These are phyloP conservation scores for Debaryomyces fabryi DNA, from an alignment of 1,139 yeast genomes.

Conservation along the genomic window DNA sequence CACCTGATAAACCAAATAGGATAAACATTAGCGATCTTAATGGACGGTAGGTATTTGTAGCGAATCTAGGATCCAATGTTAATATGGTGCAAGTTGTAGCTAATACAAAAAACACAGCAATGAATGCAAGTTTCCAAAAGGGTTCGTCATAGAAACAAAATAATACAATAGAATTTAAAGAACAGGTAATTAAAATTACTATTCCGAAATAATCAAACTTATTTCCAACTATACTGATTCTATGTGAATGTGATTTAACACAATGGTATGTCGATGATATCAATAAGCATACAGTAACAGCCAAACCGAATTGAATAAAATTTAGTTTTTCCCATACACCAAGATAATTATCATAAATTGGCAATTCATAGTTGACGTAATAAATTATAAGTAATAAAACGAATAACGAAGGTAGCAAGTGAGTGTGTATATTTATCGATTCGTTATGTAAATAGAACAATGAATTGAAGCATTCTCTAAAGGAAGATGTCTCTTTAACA, in stretches of 20 bases:
- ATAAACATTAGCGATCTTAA: slow-evolving; percentile 80
- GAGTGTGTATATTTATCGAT: slow-evolving; percentile 80
- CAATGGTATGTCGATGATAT: slow-evolving; percentile 80
- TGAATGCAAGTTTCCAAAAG: slow-evolving; percentile 43
- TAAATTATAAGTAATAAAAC: slow-evolving; percentile 30
- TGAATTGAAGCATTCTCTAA: slow-evolving; percentile 52
- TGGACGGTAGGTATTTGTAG: slow-evolving; percentile 72
- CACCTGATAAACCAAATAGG: slow-evolving; percentile 77
- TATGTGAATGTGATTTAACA: slow-evolving; percentile 71
- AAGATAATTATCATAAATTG: slow-evolving; percentile 42
- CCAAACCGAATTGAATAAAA: slow-evolving; percentile 43
- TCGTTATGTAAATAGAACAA: slow-evolving; percentile 80
- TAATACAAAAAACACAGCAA: slow-evolving; percentile 50
- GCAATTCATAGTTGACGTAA: slow-evolving; percentile 32
- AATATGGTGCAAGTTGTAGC: slow-evolving; percentile 67
- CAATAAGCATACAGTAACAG: slow-evolving; percentile 59
- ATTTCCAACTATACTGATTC: slow-evolving; percentile 67
- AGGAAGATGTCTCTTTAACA: slow-evolving; percentile 68
- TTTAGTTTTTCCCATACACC: slow-evolving; percentile 46
- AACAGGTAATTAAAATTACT: slow-evolving; percentile 71
- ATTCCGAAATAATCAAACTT: slow-evolving; percentile 88
- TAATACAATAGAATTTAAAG: slow-evolving; percentile 69
- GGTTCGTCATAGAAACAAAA: slow-evolving; percentile 65
- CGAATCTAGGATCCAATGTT: slow-evolving; percentile 66
- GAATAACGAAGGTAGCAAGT: slow-evolving; percentile 65